phyloP scores from a whole-genome alignment of 345 rosid species.

The Eucalyptus sideroxylon region DNA sequence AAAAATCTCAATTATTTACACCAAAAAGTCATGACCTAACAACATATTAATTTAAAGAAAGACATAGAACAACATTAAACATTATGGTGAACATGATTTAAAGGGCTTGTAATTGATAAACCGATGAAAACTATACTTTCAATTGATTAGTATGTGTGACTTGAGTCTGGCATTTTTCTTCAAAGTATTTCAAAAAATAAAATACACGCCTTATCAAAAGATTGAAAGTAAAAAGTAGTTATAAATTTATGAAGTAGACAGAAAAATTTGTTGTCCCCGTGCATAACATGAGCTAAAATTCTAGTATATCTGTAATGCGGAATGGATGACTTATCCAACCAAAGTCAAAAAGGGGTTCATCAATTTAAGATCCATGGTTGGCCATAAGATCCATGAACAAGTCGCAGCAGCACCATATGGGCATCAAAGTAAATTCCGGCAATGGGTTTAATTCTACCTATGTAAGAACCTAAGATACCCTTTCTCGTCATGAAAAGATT shows the following conservation, averaged over 20 bases:
- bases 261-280: background rate
- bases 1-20: no score
- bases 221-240: background rate
- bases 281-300: accelerated
- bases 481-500: no score
- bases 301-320: accelerated
- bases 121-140: background rate
- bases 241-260: background rate
- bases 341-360: background rate
- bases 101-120: background rate
- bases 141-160: background rate
- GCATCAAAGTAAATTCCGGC: background rate
- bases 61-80: no score
- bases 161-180: background rate
- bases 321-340: background rate
- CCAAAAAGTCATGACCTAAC: no score
- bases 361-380: background rate
- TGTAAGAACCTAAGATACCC: background rate
- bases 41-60: no score
- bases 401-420: background rate
- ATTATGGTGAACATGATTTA: no score
- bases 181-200: background rate
- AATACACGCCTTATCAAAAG: background rate
- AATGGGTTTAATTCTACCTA: background rate
- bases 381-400: background rate